Evolutionary conservation across 306 rosid species (phyloP).

Genomic region (Vigna trinervia): DNA sequence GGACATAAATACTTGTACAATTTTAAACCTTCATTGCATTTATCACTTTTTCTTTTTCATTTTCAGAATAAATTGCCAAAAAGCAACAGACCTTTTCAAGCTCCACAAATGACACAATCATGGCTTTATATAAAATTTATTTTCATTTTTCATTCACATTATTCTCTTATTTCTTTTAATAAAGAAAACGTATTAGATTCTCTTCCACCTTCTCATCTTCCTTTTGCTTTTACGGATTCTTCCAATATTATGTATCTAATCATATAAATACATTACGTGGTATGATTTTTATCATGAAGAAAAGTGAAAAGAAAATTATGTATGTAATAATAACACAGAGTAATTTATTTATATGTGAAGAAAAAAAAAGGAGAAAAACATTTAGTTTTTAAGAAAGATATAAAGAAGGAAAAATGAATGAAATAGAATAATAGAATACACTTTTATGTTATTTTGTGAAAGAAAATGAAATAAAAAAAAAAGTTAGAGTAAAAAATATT

Average conservation of each 20-base stretch:
- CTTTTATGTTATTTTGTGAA: no score
- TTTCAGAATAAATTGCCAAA: constrained; percentile 1
- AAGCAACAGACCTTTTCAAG: constrained; percentile 26
- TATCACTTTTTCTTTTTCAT: background rate
- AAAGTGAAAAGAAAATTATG: no score
- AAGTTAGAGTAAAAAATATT: no score
- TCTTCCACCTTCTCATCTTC: constrained; percentile 34
- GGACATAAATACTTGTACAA: constrained; percentile 2
- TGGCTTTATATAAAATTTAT: background rate
- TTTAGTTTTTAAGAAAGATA: no score
- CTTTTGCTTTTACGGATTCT: constrained; percentile 9
- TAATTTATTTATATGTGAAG: no score
- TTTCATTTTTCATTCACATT: background rate
- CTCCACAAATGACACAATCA: constrained; percentile 34
- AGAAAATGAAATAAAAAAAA: no score
- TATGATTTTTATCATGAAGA: no score
- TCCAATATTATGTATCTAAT: background rate
- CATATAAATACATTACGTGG: no score
- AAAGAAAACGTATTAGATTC: constrained; percentile 48
- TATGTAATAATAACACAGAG: no score
- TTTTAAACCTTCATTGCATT: background rate
- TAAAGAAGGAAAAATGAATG: no score
- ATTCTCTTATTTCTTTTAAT: background rate
- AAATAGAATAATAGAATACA: no score
- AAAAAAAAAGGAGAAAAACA: no score